Conservation (phyloP, 768 basidiomycete species). For the Gloeopeniophorella convolvens region DNA sequence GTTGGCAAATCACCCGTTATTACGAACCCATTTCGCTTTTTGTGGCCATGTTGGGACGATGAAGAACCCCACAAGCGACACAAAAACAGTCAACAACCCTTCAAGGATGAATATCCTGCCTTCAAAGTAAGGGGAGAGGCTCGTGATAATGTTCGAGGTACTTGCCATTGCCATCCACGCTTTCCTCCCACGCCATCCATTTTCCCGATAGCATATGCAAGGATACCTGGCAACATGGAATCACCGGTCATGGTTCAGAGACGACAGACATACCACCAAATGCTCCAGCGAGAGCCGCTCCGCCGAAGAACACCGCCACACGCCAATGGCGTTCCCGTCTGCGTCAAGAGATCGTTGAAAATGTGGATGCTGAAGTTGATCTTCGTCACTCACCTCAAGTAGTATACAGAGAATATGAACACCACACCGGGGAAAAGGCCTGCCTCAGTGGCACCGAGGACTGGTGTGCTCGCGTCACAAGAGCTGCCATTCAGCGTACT, state of each 20-base stretch:
- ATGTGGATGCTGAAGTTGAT: neutral
- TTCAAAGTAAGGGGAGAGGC: no score
- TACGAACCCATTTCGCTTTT: constrained; percentile 52
- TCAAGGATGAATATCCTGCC: constrained; percentile 60
- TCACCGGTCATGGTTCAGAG: no score
- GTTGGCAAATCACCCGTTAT: no score
- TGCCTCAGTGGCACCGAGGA: constrained; percentile 54
- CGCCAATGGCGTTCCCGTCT: constrained; percentile 56
- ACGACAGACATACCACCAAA: constrained; percentile 43
- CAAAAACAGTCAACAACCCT: constrained; percentile 43
- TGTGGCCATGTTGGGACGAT: constrained; percentile 55
- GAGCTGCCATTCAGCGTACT: constrained; percentile 18
- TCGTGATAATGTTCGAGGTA: neutral
- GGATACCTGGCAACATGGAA: constrained; percentile 35
- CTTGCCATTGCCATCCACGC: constrained; percentile 54
- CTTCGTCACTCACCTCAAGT: constrained; percentile 33
- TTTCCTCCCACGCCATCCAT: constrained; percentile 58
- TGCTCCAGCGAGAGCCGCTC: constrained; percentile 55
- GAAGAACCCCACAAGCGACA: constrained; percentile 45
- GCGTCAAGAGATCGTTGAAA: neutral
- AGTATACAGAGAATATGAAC: constrained; percentile 55
- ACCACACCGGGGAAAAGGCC: constrained; percentile 36
- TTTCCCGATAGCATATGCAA: constrained; percentile 52
- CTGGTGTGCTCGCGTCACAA: constrained; percentile 25
- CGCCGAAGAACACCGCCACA: constrained; percentile 57